These are phyloP conservation scores for Ceratocystis variospora DNA, from an alignment of 2,329 filamentous ascomycete genomes.

Conservation along the genomic window DNA sequence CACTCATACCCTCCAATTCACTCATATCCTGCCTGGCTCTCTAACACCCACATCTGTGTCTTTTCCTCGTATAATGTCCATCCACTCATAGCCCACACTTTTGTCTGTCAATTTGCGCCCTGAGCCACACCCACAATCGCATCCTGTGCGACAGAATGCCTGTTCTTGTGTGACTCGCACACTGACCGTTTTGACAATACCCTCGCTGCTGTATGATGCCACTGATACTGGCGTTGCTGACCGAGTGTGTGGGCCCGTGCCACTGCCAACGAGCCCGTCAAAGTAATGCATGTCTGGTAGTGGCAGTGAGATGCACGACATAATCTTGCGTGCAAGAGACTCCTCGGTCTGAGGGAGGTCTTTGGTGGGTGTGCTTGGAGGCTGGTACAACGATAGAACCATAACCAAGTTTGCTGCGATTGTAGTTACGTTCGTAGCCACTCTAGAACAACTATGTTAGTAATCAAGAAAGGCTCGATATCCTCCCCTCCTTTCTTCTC, in stretches of 20 bases:
- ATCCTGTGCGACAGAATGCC: conserved; percentile 12
- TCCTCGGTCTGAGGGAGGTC: conserved; percentile 23
- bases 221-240: not conserved
- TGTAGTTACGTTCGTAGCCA: conserved; percentile 29
- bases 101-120: conserved; percentile 10
- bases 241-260: not conserved
- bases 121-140: conserved; percentile 14
- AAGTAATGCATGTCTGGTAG: conserved; percentile 21
- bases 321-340: conserved; percentile 27
- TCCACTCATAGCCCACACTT: conserved; percentile 8
- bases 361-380: too few species aligned
- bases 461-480: not conserved
- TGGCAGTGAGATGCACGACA: conserved; percentile 26
- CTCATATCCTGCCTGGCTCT: not conserved
- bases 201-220: conserved; percentile 7
- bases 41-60: not conserved
- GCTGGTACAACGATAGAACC: not conserved
- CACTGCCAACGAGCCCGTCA: not conserved
- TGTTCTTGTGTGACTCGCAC: conserved; percentile 18
- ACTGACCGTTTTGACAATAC: conserved; percentile 18
- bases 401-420: conserved; percentile 27
- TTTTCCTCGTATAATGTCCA: conserved; percentile 7
- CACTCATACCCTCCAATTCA: too few species aligned
- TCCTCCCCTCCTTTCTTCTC: not conserved
- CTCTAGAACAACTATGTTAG: conserved; percentile 19